Evolutionary conservation across 192 early-diverging fungal species (phyloP), one percentile per base, ranked within the genome.

Genomic region (Diversispora epigaea): DNA sequence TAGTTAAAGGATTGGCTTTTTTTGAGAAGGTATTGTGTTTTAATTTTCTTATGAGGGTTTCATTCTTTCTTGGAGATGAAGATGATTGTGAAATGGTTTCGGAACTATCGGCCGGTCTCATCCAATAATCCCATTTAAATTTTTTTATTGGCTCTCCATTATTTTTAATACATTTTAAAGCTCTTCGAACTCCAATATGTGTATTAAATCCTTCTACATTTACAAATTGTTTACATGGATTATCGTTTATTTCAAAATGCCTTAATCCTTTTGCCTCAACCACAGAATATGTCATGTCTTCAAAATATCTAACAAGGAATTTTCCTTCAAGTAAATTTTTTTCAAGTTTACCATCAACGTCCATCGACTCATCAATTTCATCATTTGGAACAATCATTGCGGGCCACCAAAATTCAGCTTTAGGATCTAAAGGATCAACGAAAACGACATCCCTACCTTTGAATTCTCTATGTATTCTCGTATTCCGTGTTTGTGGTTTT

Each of bases 271-370:
- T 64, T 3, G 32, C 15, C 43, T 64, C 62, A 7, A 64, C 62
- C 8, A 64, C 62, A 0, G 62, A 64, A n/a, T 64, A 64, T 5
- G 62, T 64, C 62, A 64, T 64, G 9, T 64, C 62, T 44, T 64
- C 62, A 64, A 64, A 64, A 64, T 64, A 64, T n/a, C 62, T 64
- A 19, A 64, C 62, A 64, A 64, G 62, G 44, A 64, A 64, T 64
- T 64, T 64, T 8, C 62, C 39, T 0, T 32, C 41, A 64, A 64
- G 62, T 43, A 64, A 64, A 64, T 64, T 39, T n/a, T 41, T 40
- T 64, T 64, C 62, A 64, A 64, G 62, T 64, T 64, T 64, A 7
- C 62, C 62, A 45, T 64, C 62, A 64, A 64, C 62, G n/a, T 64
- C 62, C 62, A 64, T 64, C 9, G 62, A 43, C 9, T 64, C 62